Percentiles rank a stretch among this genome's conserved stretches.
These are phyloP conservation scores for Ruellia speciosa DNA, from an alignment of 305 asterid genomes.

Conservation along the genomic window DNA sequence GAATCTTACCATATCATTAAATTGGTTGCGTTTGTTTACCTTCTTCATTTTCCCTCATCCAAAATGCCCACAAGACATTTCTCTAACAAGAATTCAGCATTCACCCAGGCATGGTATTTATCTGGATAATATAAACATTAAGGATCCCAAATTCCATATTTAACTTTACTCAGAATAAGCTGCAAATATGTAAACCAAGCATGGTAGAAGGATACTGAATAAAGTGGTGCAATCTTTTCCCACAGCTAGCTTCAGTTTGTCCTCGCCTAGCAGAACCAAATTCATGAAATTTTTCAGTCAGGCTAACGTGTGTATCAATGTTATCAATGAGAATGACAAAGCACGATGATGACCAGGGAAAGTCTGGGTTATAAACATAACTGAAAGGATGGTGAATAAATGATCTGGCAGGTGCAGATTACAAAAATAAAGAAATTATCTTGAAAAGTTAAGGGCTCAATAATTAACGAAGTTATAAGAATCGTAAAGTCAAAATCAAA, in stretches of 20 bases:
- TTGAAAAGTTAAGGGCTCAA: too few species aligned
- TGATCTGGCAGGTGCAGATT: too few species aligned
- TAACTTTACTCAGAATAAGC: background rate
- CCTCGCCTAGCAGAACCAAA: conserved; percentile 46
- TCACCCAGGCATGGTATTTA: conserved; percentile 61
- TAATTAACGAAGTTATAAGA: too few species aligned
- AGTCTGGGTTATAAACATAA: too few species aligned
- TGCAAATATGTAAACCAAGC: background rate
- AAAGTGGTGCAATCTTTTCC: conserved; percentile 92
- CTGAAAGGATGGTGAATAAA: too few species aligned
- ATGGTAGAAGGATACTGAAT: conserved; percentile 78
- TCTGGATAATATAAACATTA: conserved; percentile 24
- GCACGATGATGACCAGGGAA: too few species aligned
- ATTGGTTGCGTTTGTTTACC: background rate
- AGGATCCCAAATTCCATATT: conserved; percentile 27
- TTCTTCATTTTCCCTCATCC: conserved; percentile 32
- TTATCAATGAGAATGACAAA: too few species aligned
- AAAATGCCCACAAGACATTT: conserved; percentile 54
- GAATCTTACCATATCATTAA: too few species aligned
- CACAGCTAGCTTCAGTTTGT: conserved; percentile 77
- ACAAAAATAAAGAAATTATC: too few species aligned
- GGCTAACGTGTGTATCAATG: too few species aligned
- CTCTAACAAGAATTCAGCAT: conserved; percentile 48
- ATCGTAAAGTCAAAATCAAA: too few species aligned
- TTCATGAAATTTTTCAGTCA: too few species aligned